Base-by-base conservation (phyloP, 2,329 filamentous ascomycete genomes). In the Penicillium brevicompactum region DNA sequence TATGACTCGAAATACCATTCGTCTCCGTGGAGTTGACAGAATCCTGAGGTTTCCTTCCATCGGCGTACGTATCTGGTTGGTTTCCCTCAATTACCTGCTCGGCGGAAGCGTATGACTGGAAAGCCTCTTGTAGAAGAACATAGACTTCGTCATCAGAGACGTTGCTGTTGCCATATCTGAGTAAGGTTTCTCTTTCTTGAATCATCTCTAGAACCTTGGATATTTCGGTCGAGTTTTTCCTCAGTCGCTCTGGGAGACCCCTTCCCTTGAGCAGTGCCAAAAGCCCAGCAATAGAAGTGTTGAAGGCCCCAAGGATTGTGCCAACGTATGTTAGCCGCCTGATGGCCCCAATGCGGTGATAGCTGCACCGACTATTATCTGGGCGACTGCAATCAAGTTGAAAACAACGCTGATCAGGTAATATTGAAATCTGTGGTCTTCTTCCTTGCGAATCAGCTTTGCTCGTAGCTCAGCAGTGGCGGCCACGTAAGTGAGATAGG, bases 231-330 rank as follows among this genome's bases (percentile, higher is more conserved):
- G 42, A 46, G 21, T 44, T 48, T 45, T 47, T 31, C 45, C 55
- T 54, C 2, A 57, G 44, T 31, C 55, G 55, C 47, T 57, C 11
- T 8, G 51, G 55, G 16, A 54, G 51, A 9, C 55, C 55, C 51
- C 55, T 54, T 24, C 55, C 55, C 40, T 57, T 57, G 6, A 57
- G 46, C 5, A 57, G 48, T 6, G 55, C 55, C 10, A 57, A 21
- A 2, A 57, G 13, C 27, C 55, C 55, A 27, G 55, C 55, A 34
- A 46, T 34, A 13, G 51, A 51, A 13, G 51, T 57, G 11, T 57
- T 57, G 38, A 54, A 9, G 37, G 55, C 55, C 18, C 51, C 55
- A 4, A 57, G 47, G 6, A 54, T 47, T 46, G 51, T 45, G 55
- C 51, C 14, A 54, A 3, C 40, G 49, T 51, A 18, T 57, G 55